A percentile compares a stretch with the other conserved stretches of the same genome.
Evolutionary conservation across 352 stramenopile species (phyloP).

Genomic region (Pythium volutum): DNA sequence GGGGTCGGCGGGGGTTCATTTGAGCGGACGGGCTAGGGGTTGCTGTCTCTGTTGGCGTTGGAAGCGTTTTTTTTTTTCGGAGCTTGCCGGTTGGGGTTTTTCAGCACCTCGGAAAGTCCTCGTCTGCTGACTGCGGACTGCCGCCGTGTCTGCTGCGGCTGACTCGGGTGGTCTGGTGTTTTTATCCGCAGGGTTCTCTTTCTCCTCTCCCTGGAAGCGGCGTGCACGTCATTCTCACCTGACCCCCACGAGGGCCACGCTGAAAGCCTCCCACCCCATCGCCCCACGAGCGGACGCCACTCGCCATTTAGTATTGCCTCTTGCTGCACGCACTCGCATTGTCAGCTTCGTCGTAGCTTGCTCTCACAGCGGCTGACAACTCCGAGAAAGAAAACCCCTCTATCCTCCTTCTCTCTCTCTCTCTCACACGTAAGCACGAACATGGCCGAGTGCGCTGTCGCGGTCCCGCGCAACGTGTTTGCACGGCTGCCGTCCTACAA

Average conservation of each 20-base stretch:
- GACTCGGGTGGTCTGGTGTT: constrained; percentile 18
- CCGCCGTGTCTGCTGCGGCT: constrained; percentile 12
- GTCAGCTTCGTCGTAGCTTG: background rate
- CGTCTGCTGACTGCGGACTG: background rate
- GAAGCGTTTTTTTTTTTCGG: constrained; percentile 20
- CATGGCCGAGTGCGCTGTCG: constrained; percentile 38
- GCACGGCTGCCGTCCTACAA: constrained; percentile 85
- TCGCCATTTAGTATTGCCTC: constrained; percentile 10
- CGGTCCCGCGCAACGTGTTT: constrained; percentile 69
- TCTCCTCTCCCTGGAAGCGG: background rate
- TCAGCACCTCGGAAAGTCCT: background rate
- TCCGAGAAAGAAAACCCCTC: background rate
- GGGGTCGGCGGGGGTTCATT: constrained; percentile 2
- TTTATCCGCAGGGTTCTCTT: constrained; percentile 19
- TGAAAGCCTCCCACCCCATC: constrained; percentile 6
- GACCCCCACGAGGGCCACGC: background rate
- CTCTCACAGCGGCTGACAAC: too few relatives aligned
- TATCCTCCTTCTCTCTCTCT: background rate
- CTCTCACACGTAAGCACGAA: background rate
- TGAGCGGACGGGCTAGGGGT: constrained; percentile 1
- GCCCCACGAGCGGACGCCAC: constrained; percentile 3
- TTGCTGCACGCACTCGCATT: background rate
- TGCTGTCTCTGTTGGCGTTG: constrained; percentile 2
- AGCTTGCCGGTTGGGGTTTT: constrained; percentile 6
- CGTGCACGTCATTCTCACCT: constrained; percentile 23